Evolutionary conservation across 2,329 filamentous ascomycete species (phyloP).

Genomic region (Ascochyta fabae): DNA sequence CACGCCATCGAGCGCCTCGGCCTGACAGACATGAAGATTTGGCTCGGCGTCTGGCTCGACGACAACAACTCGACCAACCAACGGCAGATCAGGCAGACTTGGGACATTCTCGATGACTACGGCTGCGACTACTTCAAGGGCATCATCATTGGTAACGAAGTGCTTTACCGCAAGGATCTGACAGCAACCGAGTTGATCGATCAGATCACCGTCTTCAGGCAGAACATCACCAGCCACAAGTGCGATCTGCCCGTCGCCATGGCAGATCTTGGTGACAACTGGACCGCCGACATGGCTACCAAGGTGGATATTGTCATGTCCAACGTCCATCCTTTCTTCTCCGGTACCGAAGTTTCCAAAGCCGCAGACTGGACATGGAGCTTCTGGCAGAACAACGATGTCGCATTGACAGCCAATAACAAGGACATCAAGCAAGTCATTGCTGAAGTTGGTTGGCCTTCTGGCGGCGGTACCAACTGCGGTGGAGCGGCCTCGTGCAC

Average conservation of each 20-base stretch:
- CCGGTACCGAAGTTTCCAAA: conserved; percentile 70
- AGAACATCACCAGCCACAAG: conserved; percentile 68
- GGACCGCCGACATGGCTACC: conserved; percentile 72
- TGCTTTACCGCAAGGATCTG: conserved; percentile 69
- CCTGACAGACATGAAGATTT: conserved; percentile 81
- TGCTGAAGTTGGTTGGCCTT: conserved; percentile 91
- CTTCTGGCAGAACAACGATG: conserved; percentile 80
- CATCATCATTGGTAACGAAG: conserved; percentile 69
- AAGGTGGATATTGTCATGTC: conserved; percentile 90
- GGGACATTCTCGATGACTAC: conserved; percentile 72
- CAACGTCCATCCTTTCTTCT: conserved; percentile 97
- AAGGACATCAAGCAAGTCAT: conserved; percentile 72
- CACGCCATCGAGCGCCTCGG: conserved; percentile 78
- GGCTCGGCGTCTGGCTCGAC: conserved; percentile 95
- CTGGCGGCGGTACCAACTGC: conserved; percentile 79
- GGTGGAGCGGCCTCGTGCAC: conserved; percentile 65
- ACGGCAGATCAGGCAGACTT: conserved; percentile 84
- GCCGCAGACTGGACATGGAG: conserved; percentile 81
- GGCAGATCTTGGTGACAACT: conserved; percentile 87
- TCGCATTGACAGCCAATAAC: conserved; percentile 62
- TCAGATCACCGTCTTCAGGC: conserved; percentile 71
- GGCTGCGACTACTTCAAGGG: conserved; percentile 65
- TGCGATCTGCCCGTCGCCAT: conserved; percentile 81
- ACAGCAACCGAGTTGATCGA: conserved; percentile 67
- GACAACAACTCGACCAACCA: conserved; percentile 81